These are phyloP conservation scores for Daldinia decipiens DNA, from an alignment of 495 filamentous ascomycete genomes.

Conservation along the genomic window DNA sequence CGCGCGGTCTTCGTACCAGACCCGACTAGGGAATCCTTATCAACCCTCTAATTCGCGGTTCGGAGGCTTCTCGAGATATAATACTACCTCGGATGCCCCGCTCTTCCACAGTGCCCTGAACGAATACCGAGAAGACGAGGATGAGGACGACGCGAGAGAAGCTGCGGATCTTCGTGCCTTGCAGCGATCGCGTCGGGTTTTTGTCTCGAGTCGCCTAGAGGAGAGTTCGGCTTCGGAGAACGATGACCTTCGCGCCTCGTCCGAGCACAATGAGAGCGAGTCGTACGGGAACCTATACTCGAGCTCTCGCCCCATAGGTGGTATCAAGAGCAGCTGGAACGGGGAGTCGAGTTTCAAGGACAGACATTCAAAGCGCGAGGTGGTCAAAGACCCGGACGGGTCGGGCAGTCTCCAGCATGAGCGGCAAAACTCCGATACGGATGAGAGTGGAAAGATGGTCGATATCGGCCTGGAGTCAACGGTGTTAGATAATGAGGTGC, in stretches of 20 bases:
- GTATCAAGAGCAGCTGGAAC: slow-evolving; percentile 71
- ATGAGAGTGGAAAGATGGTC: slow-evolving; percentile 75
- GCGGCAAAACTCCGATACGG: slow-evolving; percentile 56
- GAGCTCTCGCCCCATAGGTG: slow-evolving; percentile 53
- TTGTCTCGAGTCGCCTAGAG: slow-evolving; percentile 79
- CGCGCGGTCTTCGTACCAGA: slow-evolving; percentile 51
- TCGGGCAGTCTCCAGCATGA: slow-evolving; percentile 56
- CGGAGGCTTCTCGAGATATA: slow-evolving; percentile 77
- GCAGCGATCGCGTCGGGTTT: slow-evolving; percentile 86
- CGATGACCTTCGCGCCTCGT: slow-evolving; percentile 65
- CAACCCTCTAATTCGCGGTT: slow-evolving; percentile 71
- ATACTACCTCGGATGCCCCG: slow-evolving; percentile 77
- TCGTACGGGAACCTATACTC: slow-evolving; percentile 51
- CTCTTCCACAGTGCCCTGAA: slow-evolving; percentile 86
- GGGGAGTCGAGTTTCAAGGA: slow-evolving; percentile 56
- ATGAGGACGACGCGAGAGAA: slow-evolving; percentile 91
- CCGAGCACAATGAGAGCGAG: slow-evolving; percentile 62
- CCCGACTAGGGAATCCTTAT: slow-evolving; percentile 74
- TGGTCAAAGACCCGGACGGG: slow-evolving; percentile 56
- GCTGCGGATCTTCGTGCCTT: slow-evolving; percentile 93
- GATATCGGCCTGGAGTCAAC: slow-evolving; percentile 84
- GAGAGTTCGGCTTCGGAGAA: slow-evolving; percentile 85
- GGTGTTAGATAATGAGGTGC: slow-evolving; percentile 66
- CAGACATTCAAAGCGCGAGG: slow-evolving; percentile 46
- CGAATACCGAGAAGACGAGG: slow-evolving; percentile 87